Base-by-base conservation (phyloP, 2,329 filamentous ascomycete species). In the Microsporum audouinii region DNA sequence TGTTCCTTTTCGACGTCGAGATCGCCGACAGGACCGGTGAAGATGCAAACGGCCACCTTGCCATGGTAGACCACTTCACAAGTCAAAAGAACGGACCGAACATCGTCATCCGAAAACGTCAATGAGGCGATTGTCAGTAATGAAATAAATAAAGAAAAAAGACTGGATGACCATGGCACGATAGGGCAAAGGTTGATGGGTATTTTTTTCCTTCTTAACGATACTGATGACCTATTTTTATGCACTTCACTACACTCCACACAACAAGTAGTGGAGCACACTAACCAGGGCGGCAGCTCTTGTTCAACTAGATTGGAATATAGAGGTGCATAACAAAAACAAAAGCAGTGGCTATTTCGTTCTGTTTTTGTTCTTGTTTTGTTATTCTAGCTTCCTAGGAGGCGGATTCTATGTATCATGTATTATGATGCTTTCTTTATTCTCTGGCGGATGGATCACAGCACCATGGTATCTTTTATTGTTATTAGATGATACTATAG, bases 1-100 rank as follows among this genome's bases (percentile, higher is more conserved):
- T 76, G 53, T 77, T 73, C 66, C 66, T 74, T 43, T 75, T 75
- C 66, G 75, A 77, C 59, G 69, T 76, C 12, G 62, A 68, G 58
- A 47, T 64, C 14, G 62, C 60, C 29, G 67, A 66, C 58, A 55
- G 55, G 5, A 43, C 34, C 6, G 64, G 62, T 29, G 62, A 64
- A 43, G 61, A 63, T 59, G 60, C 39, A 14, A 56, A 23, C 4
- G 64, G 64, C 2, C 62, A 65, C 49, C 62, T 65, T 14, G 57
- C 58, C 41, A 59, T 65, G 62, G 57, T 62, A 10, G 64, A 65
- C 29, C 64, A 65, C 59, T 64, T 65, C 41, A 65, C 64, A 8
- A 64, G 64, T 29, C 63, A 63, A 43, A 65, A 65, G 43, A 61
- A 60, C 23, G 64, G 64, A 17, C 64, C 64, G 5, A 64, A 64